Base-by-base conservation (phyloP, 2,329 filamentous ascomycete species). In the Neonectria hederae region DNA sequence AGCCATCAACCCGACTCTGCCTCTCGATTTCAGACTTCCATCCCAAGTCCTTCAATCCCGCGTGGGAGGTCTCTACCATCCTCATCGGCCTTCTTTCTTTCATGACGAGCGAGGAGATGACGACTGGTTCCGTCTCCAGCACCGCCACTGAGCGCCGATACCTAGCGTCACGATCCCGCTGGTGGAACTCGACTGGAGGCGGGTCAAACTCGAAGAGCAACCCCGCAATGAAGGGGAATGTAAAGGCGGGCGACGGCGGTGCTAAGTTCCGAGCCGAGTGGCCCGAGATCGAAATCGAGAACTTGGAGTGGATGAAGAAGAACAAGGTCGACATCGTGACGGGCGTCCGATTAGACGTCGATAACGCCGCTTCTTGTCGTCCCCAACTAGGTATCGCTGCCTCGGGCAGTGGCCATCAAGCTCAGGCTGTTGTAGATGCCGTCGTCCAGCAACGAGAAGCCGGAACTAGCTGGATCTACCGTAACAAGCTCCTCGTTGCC, bases 91-190 rank as follows among this genome's bases (percentile, higher is more conserved):
- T 99, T 28, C 84, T 98, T 67, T 97, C 92, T 42, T 99, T 99
- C 81, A 99, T 99, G 96, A 98, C 95, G 2, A 93, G 92, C 69
- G 95, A 99, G 76, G 96, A 99, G 82, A 97, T 98, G 92, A 99
- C 96, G 0, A 98, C 96, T 0, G 96, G 96, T 2, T 94, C 91
- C 30, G 88, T 99, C 30, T 90, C 90, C 6, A 92, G 90, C 19
- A 91, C 88, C 0, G 87, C 92, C 54, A 83, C 87, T 4, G 94
- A 98, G 83, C 88, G 95, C 65, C 91, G 89, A 77, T 87, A 90
- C 73, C 88, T 94, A 54, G 94, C 96, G 0, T 85, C 86, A 24
- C 87, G 92, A 66, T 92, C 93, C 17, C 85, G 92, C 59, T 99
- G 96, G 96, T 98, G 94, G 94, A 99, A 99, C 81, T 92, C 90